Percentiles rank a stretch among this genome's conserved stretches.
Conservation (phyloP, 1,284 basidiomycete genomes). For the Leccinum insolens region DNA sequence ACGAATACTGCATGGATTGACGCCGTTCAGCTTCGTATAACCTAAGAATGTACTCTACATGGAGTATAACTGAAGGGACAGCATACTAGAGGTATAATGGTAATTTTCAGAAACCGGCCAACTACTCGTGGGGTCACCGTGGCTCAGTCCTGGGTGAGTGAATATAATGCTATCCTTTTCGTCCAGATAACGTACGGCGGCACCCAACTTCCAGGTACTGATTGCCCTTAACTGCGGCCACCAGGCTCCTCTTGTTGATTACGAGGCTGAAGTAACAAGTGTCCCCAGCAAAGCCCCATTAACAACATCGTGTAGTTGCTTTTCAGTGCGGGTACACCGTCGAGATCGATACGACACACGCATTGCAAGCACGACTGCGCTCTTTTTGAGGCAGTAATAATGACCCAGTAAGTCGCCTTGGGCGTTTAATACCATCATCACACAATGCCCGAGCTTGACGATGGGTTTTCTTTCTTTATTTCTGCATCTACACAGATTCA, state of each 20-base stretch:
- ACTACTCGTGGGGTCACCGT: background rate
- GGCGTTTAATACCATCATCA: background rate
- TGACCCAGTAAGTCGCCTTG: background rate
- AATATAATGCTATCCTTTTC: too few relatives aligned
- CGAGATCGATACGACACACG: background rate
- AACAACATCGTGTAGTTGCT: background rate
- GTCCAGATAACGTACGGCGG: too few relatives aligned
- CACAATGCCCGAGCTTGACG: background rate
- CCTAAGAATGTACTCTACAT: background rate
- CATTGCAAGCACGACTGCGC: background rate
- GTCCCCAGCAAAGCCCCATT: background rate
- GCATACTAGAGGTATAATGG: background rate
- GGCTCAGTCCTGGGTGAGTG: background rate
- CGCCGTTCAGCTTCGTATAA: background rate
- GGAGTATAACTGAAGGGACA: background rate
- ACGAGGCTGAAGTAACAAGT: background rate
- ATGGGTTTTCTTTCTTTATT: background rate
- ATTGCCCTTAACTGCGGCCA: background rate
- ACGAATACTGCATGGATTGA: background rate
- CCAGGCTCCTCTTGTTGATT: background rate
- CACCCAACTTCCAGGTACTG: too few relatives aligned
- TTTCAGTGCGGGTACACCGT: background rate
- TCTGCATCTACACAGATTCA: background rate
- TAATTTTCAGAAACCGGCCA: background rate
- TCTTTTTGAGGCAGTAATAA: background rate